Evolutionary conservation across 768 basidiomycete genomes (phyloP), one percentile per base, ranked within the genome.

Genomic region (Leccinum sublutescens): DNA sequence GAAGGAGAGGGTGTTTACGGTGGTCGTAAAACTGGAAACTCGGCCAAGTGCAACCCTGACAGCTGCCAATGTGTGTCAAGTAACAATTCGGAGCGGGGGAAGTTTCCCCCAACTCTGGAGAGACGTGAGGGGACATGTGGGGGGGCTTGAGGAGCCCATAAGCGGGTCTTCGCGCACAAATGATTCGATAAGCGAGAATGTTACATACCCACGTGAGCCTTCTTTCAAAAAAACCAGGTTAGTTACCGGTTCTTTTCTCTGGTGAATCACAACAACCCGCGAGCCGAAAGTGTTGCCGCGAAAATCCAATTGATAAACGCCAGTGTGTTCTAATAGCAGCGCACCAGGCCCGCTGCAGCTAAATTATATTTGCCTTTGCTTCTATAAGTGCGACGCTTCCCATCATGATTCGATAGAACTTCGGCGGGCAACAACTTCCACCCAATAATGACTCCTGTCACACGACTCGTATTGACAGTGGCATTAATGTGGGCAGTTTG

Each of bases 1-100:
- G 38, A 40, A 8, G 17, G 8, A 40, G 38, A 38, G 17, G 34
- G 38, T 48, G 23, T 49, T 64, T 68, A 63, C 67, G 48, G 51
- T 55, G 33, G 40, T 52, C 43, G 23, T 36, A 21, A 19, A 23
- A 23, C 25, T 49, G 21, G 21, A 27, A 49, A 49, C 48, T 49
- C 14, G 48, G 11, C 48, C 21, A 2, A 23, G 23, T 23, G 15
- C 12, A 15, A 23, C 48, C 48, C 8, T 25, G 21, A 15, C 40
- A 11, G 11, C 50, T 40, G 23, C 54, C 23, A 5, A 36, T 38
- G 2, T 23, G 34, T 38, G 23, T 64, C 63, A 51, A 58, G 45
- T 25, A n/a, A 31, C 29, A 25, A 50, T 29, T 23, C 48, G 48
- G 47, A 31, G 17, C 50, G 29, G 50, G 25, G 19, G 48, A 2